Evolutionary conservation across 768 basidiomycete species (phyloP).

Genomic region (Amanita polypyramis): DNA sequence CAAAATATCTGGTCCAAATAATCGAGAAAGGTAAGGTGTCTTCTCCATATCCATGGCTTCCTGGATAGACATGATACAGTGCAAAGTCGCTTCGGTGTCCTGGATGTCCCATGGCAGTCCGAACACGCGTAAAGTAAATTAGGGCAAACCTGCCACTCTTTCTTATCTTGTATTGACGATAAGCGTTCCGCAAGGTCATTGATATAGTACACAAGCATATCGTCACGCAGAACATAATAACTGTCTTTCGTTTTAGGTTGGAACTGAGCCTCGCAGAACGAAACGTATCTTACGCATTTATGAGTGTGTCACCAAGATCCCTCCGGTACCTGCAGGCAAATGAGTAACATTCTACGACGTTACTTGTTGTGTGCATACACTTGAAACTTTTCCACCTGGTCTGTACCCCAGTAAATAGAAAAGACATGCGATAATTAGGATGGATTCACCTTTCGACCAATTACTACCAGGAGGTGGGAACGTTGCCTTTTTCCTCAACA

Average conservation of each 20-base stretch:
- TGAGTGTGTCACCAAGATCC: conserved; percentile 79
- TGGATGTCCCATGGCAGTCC: conserved; percentile 17
- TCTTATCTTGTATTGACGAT: conserved; percentile 26
- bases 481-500: conserved; percentile 61
- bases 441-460: conserved; percentile 59
- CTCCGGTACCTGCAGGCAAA: conserved; percentile 54
- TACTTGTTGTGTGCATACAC: conserved; percentile 36
- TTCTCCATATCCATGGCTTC: conserved; percentile 65
- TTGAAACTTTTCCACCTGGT: conserved; percentile 71
- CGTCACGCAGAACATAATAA: conserved; percentile 79
- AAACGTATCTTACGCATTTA: conserved; percentile 60
- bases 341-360: background rate
- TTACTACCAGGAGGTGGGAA: conserved; percentile 49
- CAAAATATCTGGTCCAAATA: conserved; percentile 70
- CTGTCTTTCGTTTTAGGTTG: conserved; percentile 23
- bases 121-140: background rate
- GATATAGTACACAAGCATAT: conserved; percentile 68
- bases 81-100: conserved; percentile 81
- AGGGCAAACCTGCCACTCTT: conserved; percentile 63
- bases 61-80: conserved; percentile 79
- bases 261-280: background rate
- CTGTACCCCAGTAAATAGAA: conserved; percentile 25
- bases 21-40: conserved; percentile 39
- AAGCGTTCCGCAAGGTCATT: conserved; percentile 51
- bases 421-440: background rate